These are phyloP conservation scores for Aphanomyces cochlioides DNA, from an alignment of 352 stramenopile genomes.

Conservation along the genomic window DNA sequence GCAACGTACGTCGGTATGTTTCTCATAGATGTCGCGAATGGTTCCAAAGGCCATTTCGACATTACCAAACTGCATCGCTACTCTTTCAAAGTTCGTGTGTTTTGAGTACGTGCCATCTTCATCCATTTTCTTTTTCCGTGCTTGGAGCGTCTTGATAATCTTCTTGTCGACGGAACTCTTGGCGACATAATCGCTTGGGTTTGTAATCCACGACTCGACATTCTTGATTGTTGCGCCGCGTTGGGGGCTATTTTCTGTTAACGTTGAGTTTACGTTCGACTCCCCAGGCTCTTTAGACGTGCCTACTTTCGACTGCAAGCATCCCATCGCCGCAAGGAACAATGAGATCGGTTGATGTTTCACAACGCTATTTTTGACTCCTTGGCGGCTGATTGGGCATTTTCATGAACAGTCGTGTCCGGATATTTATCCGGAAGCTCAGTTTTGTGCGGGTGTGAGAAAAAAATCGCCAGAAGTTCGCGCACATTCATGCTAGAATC, in stretches of 20 bases:
- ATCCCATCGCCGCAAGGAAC: constrained; percentile 28
- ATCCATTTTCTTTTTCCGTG: constrained; percentile 55
- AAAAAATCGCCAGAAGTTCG: too few relatives aligned
- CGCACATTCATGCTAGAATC: too few relatives aligned
- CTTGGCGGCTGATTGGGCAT: too few relatives aligned
- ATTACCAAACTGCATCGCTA: constrained; percentile 68
- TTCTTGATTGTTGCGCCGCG: constrained; percentile 19
- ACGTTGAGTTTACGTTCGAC: not conserved
- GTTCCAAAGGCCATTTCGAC: constrained; percentile 60
- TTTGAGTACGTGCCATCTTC: constrained; percentile 43
- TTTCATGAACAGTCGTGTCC: too few relatives aligned
- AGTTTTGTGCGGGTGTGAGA: too few relatives aligned
- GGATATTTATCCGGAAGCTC: too few relatives aligned
- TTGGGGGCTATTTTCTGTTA: not conserved
- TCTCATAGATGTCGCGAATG: constrained; percentile 60
- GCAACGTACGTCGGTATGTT: constrained; percentile 51
- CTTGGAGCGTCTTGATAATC: constrained; percentile 60
- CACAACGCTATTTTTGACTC: too few relatives aligned
- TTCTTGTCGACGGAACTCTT: constrained; percentile 35
- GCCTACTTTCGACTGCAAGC: constrained; percentile 25
- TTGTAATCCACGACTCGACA: constrained; percentile 29
- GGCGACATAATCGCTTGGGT: constrained; percentile 23
- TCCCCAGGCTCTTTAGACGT: not conserved
- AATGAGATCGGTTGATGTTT: too few relatives aligned
- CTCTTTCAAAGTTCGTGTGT: constrained; percentile 65